Evolutionary conservation across 1,139 yeast genomes (phyloP).

Genomic region (Hemisphaericaspora subhashii): DNA sequence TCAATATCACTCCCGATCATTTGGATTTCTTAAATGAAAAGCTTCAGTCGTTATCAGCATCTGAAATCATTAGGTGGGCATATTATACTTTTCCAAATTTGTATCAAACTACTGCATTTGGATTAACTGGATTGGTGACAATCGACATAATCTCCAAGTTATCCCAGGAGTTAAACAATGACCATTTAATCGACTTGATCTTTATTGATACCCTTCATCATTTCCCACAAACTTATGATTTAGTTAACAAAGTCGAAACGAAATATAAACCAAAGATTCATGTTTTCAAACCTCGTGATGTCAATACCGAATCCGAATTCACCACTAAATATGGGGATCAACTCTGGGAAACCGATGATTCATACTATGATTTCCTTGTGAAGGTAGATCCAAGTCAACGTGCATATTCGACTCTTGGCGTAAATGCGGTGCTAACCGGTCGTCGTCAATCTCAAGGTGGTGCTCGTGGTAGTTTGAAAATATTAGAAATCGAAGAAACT

Average conservation of each 20-base stretch:
- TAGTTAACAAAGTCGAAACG: slow-evolving; percentile 57
- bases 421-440: slow-evolving; percentile 87
- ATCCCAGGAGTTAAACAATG: slow-evolving; percentile 14
- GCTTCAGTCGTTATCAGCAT: slow-evolving; percentile 58
- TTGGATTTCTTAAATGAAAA: slow-evolving; percentile 62
- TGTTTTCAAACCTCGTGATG: slow-evolving; percentile 64
- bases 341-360: slow-evolving; percentile 83
- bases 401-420: slow-evolving; percentile 71
- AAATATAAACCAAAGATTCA: slow-evolving; percentile 59
- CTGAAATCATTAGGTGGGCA: slow-evolving; percentile 81
- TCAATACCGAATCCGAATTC: slow-evolving; percentile 63
- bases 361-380: slow-evolving; percentile 78
- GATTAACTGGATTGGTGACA: slow-evolving; percentile 87
- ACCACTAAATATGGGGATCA: slow-evolving; percentile 65
- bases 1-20: slow-evolving; percentile 40
- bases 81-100: slow-evolving; percentile 75
- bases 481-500: slow-evolving; percentile 71
- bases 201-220: slow-evolving; percentile 91
- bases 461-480: slow-evolving; percentile 68
- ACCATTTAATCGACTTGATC: slow-evolving; percentile 66
- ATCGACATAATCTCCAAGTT: slow-evolving; percentile 77
- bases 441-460: slow-evolving; percentile 92
- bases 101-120: slow-evolving; percentile 93
- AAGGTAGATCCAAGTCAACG: slow-evolving; percentile 93
- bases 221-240: slow-evolving; percentile 86